These are phyloP conservation scores for Leptosphaerulina australis DNA, from an alignment of 2,329 filamentous ascomycete species.

Conservation along the genomic window DNA sequence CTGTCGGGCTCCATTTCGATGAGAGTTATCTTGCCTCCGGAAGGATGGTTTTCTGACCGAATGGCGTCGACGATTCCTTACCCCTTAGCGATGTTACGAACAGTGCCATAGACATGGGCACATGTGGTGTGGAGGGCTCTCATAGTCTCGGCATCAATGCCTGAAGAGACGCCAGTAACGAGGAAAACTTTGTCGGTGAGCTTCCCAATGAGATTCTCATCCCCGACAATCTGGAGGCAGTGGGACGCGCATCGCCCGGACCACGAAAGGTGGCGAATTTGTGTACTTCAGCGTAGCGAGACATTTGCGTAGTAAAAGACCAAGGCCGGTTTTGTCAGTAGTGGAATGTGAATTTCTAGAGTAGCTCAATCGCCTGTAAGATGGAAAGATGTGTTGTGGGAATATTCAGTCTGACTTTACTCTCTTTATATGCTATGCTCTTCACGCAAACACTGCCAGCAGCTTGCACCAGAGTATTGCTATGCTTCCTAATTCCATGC, in stretches of 20 bases:
- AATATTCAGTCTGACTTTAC: neutral
- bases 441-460: too few species aligned
- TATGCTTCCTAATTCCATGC: neutral
- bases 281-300: slow-evolving; percentile 22
- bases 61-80: slow-evolving; percentile 32
- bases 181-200: slow-evolving; percentile 35
- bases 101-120: slow-evolving; percentile 54
- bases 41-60: slow-evolving; percentile 12
- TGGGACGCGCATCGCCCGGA: slow-evolving; percentile 40
- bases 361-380: too few species aligned
- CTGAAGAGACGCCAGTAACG: slow-evolving; percentile 33
- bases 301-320: too few species aligned
- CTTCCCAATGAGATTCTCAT: slow-evolving; percentile 43
- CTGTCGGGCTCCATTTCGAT: slow-evolving; percentile 33
- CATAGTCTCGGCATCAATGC: slow-evolving; percentile 35
- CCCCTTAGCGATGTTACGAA: slow-evolving; percentile 37
- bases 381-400: neutral
- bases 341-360: too few species aligned
- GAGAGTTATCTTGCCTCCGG: slow-evolving; percentile 26
- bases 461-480: too few species aligned
- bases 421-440: neutral
- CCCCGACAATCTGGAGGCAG: slow-evolving; percentile 40
- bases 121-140: slow-evolving; percentile 55
- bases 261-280: slow-evolving; percentile 26
- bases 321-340: too few species aligned